Evolutionary conservation across 371 early-diverging fungal species (phyloP).

Genomic region (Basidiobolus meristosporus): DNA sequence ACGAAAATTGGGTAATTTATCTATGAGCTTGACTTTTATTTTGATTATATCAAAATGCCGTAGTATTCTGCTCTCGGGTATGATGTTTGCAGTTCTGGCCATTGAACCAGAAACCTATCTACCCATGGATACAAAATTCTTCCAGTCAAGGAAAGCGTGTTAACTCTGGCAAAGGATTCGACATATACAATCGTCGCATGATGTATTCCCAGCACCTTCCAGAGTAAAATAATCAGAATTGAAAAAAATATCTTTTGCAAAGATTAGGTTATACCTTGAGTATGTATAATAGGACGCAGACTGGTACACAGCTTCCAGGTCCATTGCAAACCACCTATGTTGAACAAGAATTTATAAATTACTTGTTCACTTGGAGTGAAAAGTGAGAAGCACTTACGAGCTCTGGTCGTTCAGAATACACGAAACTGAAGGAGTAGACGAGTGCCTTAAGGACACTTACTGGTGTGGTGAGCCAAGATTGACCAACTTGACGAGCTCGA

Average conservation of each 20-base stretch:
- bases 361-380: neutral
- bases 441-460: slow-evolving; percentile 22
- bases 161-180: slow-evolving; percentile 83
- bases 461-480: slow-evolving; percentile 38
- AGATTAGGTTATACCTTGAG: neutral
- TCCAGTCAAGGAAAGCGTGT: slow-evolving; percentile 65
- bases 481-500: slow-evolving; percentile 48
- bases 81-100: slow-evolving; percentile 36
- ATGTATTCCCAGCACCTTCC: slow-evolving; percentile 31
- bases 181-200: slow-evolving; percentile 52
- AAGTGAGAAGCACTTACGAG: slow-evolving; percentile 14
- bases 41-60: slow-evolving; percentile 51
- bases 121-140: slow-evolving; percentile 55
- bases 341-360: slow-evolving; percentile 3
- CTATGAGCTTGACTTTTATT: no score
- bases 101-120: slow-evolving; percentile 82
- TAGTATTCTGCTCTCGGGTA: slow-evolving; percentile 46
- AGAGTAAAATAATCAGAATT: slow-evolving; percentile 7
- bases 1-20: no score
- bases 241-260: slow-evolving; percentile 4
- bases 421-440: slow-evolving; percentile 11
- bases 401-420: slow-evolving; percentile 22
- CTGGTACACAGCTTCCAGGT: slow-evolving; percentile 84
- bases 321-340: slow-evolving; percentile 62
- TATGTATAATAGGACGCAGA: slow-evolving; percentile 12